A percentile compares a stretch with the other conserved stretches of the same genome.
These are phyloP conservation scores for Cardamine resedifolia DNA, from an alignment of 345 rosid genomes.

Conservation along the genomic window DNA sequence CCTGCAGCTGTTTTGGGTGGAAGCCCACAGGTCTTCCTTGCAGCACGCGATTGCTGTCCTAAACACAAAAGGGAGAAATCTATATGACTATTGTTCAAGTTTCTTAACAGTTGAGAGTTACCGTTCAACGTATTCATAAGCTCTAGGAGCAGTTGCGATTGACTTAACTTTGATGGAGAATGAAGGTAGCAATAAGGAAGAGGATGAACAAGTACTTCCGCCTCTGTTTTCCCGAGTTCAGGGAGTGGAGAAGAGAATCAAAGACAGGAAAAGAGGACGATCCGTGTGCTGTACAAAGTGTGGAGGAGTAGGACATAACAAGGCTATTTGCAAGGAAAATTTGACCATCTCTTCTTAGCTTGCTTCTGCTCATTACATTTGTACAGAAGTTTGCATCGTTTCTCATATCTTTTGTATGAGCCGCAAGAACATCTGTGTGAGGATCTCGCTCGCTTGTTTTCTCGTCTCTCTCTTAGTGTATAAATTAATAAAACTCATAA, in stretches of 20 bases:
- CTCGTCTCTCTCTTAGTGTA: neutral
- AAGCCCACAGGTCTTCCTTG: slow-evolving; percentile 72
- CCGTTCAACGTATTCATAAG: slow-evolving; percentile 51
- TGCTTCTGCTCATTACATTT: slow-evolving; percentile 21
- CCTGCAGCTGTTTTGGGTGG: slow-evolving; percentile 81
- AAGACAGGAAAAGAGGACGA: slow-evolving; percentile 47
- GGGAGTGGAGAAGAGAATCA: slow-evolving; percentile 47
- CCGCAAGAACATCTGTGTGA: neutral
- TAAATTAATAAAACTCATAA: slow-evolving; percentile 27
- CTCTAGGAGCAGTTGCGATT: slow-evolving; percentile 45
- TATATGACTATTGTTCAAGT: slow-evolving; percentile 64
- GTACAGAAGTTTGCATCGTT: slow-evolving; percentile 30
- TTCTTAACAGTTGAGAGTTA: slow-evolving; percentile 59
- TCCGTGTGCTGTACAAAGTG: slow-evolving; percentile 69
- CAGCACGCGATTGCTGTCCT: slow-evolving; percentile 81
- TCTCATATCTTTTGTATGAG: slow-evolving; percentile 17
- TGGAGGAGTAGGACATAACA: slow-evolving; percentile 83
- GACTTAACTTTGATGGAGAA: slow-evolving; percentile 16
- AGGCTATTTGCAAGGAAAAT: slow-evolving; percentile 69
- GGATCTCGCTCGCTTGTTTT: neutral
- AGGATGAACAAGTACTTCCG: slow-evolving; percentile 55
- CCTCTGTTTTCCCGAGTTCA: slow-evolving; percentile 61
- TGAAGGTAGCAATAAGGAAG: slow-evolving; percentile 37
- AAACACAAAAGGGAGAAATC: slow-evolving; percentile 46
- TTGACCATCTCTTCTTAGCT: slow-evolving; percentile 18